Conservation (phyloP, 345 rosid genomes). For the Theobroma cacao region DNA sequence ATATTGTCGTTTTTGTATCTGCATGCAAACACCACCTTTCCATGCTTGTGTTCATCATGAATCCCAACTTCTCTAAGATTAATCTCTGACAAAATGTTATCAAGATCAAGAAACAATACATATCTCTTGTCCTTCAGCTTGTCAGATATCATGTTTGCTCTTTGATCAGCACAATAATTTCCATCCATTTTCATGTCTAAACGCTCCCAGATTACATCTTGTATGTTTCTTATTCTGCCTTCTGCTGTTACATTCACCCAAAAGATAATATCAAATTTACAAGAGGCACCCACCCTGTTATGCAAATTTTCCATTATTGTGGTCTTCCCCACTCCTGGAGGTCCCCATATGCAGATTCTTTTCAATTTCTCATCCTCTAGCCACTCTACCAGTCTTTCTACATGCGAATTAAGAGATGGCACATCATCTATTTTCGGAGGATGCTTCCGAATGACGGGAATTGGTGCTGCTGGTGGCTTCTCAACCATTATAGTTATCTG, state of each 20-base stretch:
- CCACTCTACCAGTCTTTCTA: constrained; percentile 7
- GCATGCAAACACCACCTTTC: constrained; percentile 7
- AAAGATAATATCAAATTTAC: constrained; percentile 5
- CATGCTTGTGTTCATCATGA: constrained; percentile 6
- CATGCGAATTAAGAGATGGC: neutral
- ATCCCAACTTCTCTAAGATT: constrained; percentile 3
- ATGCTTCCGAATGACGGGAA: constrained; percentile 9
- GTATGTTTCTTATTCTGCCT: constrained; percentile 6
- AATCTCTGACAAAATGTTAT: neutral
- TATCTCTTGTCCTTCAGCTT: constrained; percentile 3
- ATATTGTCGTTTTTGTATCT: neutral
- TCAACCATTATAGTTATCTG: constrained; percentile 2
- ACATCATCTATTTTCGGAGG: neutral
- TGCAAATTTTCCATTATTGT: constrained; percentile 6
- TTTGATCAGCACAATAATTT: neutral
- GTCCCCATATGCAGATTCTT: constrained; percentile 16
- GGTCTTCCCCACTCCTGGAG: constrained; percentile 11
- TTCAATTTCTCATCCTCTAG: constrained; percentile 7
- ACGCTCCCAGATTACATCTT: constrained; percentile 4
- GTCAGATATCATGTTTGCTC: constrained; percentile 7
- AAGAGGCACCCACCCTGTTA: neutral
- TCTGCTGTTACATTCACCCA: constrained; percentile 2
- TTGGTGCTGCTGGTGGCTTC: constrained; percentile 2
- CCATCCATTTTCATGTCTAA: neutral
- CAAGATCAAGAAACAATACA: constrained; percentile 10